A percentile compares a stretch with the other conserved stretches of the same genome.
Conservation (phyloP, 352 stramenopile species). For the Peronospora farinosa region DNA sequence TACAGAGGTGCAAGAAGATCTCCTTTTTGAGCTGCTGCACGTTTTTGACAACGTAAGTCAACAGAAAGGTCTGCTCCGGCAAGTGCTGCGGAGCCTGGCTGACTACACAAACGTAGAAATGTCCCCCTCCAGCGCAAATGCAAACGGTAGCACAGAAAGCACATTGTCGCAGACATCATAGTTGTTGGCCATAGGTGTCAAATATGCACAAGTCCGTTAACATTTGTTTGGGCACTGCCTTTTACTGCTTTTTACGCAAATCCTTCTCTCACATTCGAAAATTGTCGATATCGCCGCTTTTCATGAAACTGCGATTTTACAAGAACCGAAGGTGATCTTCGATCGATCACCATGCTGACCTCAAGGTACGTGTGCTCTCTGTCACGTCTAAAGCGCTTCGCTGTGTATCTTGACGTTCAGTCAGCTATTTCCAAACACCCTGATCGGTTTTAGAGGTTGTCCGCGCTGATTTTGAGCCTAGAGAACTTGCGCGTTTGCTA, state of each 20-base stretch:
- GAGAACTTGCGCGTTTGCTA: constrained; percentile 21
- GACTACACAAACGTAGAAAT: constrained; percentile 31
- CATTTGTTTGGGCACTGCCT: background rate
- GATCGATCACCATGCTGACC: constrained; percentile 23
- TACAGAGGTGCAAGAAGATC: constrained; percentile 51
- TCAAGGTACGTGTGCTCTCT: background rate
- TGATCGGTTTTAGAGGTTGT: constrained; percentile 12
- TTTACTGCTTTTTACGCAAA: background rate
- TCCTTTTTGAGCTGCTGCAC: constrained; percentile 76
- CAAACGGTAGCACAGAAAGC: constrained; percentile 8
- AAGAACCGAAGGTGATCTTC: constrained; percentile 23
- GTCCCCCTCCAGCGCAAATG: constrained; percentile 4
- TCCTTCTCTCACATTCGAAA: too few species aligned
- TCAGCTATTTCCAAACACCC: constrained; percentile 29
- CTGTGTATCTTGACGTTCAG: constrained; percentile 4
- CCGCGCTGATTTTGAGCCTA: constrained; percentile 16
- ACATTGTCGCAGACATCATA: constrained; percentile 17
- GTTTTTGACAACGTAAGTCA: constrained; percentile 67
- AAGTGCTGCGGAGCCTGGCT: constrained; percentile 60
- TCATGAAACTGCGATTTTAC: constrained; percentile 9
- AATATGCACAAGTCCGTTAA: constrained; percentile 1
- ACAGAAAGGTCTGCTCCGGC: constrained; percentile 49
- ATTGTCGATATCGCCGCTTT: background rate
- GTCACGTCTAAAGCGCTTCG: constrained; percentile 16
- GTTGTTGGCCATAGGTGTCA: constrained; percentile 1